Evolutionary conservation across 2,329 filamentous ascomycete genomes (phyloP).

Genomic region (Hypoxylon sp.): DNA sequence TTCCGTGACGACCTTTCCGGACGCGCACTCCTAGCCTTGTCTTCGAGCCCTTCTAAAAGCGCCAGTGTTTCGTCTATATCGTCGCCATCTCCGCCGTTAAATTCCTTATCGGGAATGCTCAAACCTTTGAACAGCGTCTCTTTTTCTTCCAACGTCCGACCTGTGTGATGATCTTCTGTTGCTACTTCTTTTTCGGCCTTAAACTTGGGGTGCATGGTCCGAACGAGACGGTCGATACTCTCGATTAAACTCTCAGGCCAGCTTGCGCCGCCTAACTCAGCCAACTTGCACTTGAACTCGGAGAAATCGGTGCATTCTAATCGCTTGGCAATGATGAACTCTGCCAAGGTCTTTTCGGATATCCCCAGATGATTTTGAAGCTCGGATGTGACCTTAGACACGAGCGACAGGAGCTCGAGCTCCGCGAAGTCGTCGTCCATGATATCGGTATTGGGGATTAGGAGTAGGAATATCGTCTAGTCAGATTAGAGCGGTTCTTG

Average conservation of each 20-base stretch:
- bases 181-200: constrained; percentile 68
- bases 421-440: constrained; percentile 96
- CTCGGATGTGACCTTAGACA: constrained; percentile 94
- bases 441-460: constrained; percentile 43
- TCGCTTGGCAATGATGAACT: constrained; percentile 95
- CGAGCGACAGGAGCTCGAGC: constrained; percentile 92
- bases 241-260: constrained; percentile 90
- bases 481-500: neutral
- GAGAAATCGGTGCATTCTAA: constrained; percentile 77
- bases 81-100: constrained; percentile 64
- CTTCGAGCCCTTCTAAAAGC: constrained; percentile 86
- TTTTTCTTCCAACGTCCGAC: constrained; percentile 75
- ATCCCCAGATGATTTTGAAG: constrained; percentile 94
- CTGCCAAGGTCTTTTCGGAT: constrained; percentile 93
- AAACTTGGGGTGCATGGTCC: constrained; percentile 92
- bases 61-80: constrained; percentile 94
- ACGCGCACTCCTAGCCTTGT: constrained; percentile 66
- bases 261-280: constrained; percentile 81
- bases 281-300: constrained; percentile 83
- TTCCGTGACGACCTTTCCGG: constrained; percentile 65
- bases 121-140: constrained; percentile 92
- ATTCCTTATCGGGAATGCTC: constrained; percentile 83
- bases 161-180: constrained; percentile 57
- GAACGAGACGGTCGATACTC: constrained; percentile 89
- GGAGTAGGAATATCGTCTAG: constrained; percentile 4